A percentile compares a stretch with the other conserved stretches of the same genome.
These are phyloP conservation scores for Aspergillus amoenus DNA, from an alignment of 2,329 filamentous ascomycete genomes.

Conservation along the genomic window DNA sequence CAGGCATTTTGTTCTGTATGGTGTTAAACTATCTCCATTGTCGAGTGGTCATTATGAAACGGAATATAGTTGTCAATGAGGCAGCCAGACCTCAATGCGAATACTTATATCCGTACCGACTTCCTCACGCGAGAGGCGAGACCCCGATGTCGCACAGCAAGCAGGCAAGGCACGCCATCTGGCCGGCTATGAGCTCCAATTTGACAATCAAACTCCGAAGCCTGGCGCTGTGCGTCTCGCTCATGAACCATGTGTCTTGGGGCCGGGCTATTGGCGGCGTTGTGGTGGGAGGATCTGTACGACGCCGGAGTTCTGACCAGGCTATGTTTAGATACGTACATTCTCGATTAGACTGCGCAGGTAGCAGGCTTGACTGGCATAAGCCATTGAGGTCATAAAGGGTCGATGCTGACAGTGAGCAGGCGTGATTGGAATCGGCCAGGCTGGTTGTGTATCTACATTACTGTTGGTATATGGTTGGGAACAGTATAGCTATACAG, in stretches of 20 bases:
- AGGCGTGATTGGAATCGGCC: conserved; percentile 1
- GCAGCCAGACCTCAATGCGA: conserved; percentile 24
- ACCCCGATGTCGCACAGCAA: conserved; percentile 1
- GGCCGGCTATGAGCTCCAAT: neutral
- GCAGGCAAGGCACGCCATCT: neutral
- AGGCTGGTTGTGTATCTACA: neutral
- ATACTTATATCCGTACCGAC: conserved; percentile 18
- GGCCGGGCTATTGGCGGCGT: neutral
- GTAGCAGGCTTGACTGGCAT: neutral
- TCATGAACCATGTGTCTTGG: conserved; percentile 4
- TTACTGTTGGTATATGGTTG: neutral
- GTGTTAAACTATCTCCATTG: neutral
- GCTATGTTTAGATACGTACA: conserved; percentile 2
- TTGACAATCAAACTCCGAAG: neutral
- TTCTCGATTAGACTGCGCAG: neutral
- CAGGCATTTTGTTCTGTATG: conserved; percentile 1
- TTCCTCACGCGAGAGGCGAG: neutral
- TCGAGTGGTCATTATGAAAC: conserved; percentile 4
- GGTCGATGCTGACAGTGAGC: conserved; percentile 1
- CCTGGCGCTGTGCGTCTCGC: neutral
- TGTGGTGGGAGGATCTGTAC: neutral
- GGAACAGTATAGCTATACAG: neutral
- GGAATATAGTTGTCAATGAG: conserved; percentile 27
- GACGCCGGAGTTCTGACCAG: conserved; percentile 2
- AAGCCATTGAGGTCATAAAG: conserved; percentile 4